Base-by-base conservation (phyloP, 1,284 basidiomycete species). In the Pseudozyma hubeiensis region DNA sequence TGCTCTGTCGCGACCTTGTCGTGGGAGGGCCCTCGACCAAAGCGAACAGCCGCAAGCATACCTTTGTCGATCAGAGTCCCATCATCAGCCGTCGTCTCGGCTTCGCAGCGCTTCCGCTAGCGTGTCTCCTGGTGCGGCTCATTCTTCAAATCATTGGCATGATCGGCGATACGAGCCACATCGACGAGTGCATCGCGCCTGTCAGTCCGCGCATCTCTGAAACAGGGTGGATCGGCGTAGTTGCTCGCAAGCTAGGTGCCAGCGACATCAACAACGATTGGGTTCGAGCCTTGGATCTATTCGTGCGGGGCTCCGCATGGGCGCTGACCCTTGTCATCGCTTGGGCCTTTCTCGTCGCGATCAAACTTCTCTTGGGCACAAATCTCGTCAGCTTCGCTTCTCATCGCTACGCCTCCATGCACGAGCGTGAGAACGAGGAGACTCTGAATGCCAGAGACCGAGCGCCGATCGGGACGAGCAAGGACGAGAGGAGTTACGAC, bases 51-150 rank as follows among this genome's bases (percentile, higher is more conserved):
- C 53, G 59, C 43, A 80, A 92, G 89, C 92, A 96, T 51, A 85
- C 92, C 0, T 94, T 97, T 69, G 93, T 97, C 19, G 96, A 99
- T 83, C 94, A 97, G 83, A 94, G 94, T 4, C 96, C 96, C 1
- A 89, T 96, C 10, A 94, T 98, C 34, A 92, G 94, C 0, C 91
- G 96, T 2, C 90, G 97, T 9, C 88, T 99, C 3, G 97, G 97
- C 11, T 97, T 99, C 81, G 92, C 96, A 0, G 91, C 94, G 0
- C 87, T 99, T 17, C 97, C 97, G 0, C 88, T 99, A 1, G 93
- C 94, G 0, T 94, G 94, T 30, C 88, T 99, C 9, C 90, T 92
- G n/a, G 89, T 97, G 64, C 89, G 97, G 33, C 90, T 99, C 35
- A 90, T 91, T 35, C 88, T 90, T 7, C 96, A 98, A 82, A 93